Conservation (phyloP, 352 stramenopile genomes). For the Pythium guiyangense region DNA sequence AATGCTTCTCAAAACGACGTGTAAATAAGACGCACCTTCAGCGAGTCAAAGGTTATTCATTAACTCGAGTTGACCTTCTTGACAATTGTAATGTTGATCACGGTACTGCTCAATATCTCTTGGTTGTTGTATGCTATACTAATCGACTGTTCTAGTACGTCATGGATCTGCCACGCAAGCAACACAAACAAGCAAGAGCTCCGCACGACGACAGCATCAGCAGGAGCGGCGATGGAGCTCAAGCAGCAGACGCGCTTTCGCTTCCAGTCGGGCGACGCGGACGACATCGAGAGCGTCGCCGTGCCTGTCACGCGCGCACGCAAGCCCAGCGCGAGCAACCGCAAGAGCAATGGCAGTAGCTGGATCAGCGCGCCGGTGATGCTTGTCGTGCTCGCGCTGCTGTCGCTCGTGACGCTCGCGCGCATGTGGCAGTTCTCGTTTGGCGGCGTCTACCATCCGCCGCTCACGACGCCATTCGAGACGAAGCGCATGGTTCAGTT, state of each 20-base stretch:
- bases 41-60: too few relatives aligned
- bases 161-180: too few relatives aligned
- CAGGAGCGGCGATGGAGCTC: too few relatives aligned
- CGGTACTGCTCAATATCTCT: too few relatives aligned
- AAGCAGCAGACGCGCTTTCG: conserved; percentile 12
- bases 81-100: too few relatives aligned
- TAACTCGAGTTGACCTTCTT: too few relatives aligned
- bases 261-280: conserved; percentile 19
- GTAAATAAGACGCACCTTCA: too few relatives aligned
- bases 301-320: not conserved
- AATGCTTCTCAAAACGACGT: too few relatives aligned
- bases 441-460: conserved; percentile 24
- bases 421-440: conserved; percentile 64
- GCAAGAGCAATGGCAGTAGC: conserved; percentile 3
- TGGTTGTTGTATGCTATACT: too few relatives aligned
- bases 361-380: conserved; percentile 40
- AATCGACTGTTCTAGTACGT: too few relatives aligned
- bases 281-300: conserved; percentile 17
- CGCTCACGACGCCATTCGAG: conserved; percentile 56
- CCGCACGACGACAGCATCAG: too few relatives aligned
- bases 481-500: conserved; percentile 84
- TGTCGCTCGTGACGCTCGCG: conserved; percentile 49
- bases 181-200: too few relatives aligned
- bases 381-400: conserved; percentile 44
- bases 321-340: not conserved